Conservation (phyloP, 768 basidiomycete species). For the Termitomyces sp. region DNA sequence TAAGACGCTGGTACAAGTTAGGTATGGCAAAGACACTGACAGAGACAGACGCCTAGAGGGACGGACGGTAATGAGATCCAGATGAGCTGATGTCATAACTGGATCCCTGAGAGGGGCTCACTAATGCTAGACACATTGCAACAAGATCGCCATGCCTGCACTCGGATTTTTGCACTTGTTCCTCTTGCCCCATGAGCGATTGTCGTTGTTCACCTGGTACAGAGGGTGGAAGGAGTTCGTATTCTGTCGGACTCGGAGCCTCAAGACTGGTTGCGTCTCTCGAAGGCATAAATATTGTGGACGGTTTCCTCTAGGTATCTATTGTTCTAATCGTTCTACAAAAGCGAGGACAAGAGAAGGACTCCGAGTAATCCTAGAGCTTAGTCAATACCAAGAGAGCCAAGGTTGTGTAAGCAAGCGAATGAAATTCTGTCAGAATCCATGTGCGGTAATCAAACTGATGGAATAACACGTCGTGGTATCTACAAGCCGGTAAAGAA, state of each 20-base stretch:
- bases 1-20: background rate
- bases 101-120: constrained; percentile 20
- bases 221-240: constrained; percentile 22
- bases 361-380: background rate
- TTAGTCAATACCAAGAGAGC: background rate
- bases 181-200: constrained; percentile 22
- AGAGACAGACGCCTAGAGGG: constrained; percentile 1
- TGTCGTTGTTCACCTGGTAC: constrained; percentile 10
- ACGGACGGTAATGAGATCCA: background rate
- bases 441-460: background rate
- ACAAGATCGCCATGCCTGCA: constrained; percentile 32
- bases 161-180: constrained; percentile 28
- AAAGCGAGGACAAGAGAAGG: background rate
- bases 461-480: background rate
- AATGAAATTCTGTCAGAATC: background rate
- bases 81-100: background rate
- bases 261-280: background rate
- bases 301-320: background rate
- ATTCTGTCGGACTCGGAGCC: constrained; percentile 11
- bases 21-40: constrained; percentile 1
- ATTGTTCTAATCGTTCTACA: background rate
- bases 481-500: background rate
- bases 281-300: background rate
- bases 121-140: constrained; percentile 32
- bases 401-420: background rate